Evolutionary conservation across 2,329 filamentous ascomycete species (phyloP).

Genomic region (Lachnellula hyalina): DNA sequence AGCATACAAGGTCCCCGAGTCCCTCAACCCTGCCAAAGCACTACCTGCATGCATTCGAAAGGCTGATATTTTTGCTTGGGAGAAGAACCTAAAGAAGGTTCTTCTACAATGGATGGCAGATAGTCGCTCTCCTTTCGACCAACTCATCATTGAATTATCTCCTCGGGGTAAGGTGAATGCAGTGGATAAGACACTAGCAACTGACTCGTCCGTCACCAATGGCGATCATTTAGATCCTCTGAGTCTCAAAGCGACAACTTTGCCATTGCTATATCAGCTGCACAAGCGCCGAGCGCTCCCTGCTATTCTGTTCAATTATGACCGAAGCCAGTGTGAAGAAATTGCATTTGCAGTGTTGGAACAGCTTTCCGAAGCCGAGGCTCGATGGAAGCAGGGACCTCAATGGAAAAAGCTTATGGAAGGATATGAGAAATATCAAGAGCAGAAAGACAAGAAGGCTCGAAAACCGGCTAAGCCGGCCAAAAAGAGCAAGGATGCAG

Average conservation of each 20-base stretch:
- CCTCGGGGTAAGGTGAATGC: slow-evolving; percentile 3
- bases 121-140: slow-evolving; percentile 37
- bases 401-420: slow-evolving; percentile 57
- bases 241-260: slow-evolving; percentile 40
- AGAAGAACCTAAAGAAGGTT: slow-evolving; percentile 51
- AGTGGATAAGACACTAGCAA: slow-evolving; percentile 9
- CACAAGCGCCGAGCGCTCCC: slow-evolving; percentile 62
- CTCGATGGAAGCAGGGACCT: slow-evolving; percentile 49
- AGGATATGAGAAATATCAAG: slow-evolving; percentile 54
- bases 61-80: slow-evolving; percentile 62
- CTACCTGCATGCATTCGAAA: slow-evolving; percentile 56
- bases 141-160: slow-evolving; percentile 43
- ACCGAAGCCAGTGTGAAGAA: slow-evolving; percentile 58
- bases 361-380: slow-evolving; percentile 50
- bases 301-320: slow-evolving; percentile 73
- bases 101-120: slow-evolving; percentile 58
- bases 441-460: slow-evolving; percentile 38
- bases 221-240: slow-evolving; percentile 22
- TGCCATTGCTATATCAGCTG: slow-evolving; percentile 55
- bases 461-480: slow-evolving; percentile 37
- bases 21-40: slow-evolving; percentile 44
- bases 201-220: slow-evolving; percentile 14
- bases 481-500: slow-evolving; percentile 41
- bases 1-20: slow-evolving; percentile 43
- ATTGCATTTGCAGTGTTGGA: slow-evolving; percentile 47